Conservation (phyloP, 2,329 filamentous ascomycete genomes). For the Colletotrichum sansevieriae region DNA sequence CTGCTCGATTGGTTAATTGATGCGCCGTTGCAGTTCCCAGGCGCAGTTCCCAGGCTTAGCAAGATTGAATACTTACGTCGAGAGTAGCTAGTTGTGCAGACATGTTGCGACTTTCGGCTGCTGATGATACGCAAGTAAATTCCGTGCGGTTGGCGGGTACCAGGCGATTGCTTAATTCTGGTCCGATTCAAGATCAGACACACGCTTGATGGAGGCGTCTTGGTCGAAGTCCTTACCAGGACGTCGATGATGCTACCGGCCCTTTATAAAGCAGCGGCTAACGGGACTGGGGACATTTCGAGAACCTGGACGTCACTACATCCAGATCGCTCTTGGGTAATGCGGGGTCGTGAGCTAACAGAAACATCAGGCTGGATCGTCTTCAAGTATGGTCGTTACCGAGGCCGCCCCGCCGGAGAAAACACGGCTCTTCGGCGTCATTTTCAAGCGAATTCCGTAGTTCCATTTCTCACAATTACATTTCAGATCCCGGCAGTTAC, state of each 20-base stretch:
- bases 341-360: constrained; percentile 39
- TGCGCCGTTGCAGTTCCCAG: background rate
- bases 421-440: constrained; percentile 39
- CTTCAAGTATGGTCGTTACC: constrained; percentile 15
- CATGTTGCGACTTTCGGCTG: background rate
- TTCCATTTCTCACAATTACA: background rate
- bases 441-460: background rate
- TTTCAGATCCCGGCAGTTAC: background rate
- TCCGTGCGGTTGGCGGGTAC: no score
- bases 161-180: background rate
- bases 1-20: constrained; percentile 53
- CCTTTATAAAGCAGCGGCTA: constrained; percentile 1
- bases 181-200: background rate
- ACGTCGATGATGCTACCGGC: background rate
- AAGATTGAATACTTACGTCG: constrained; percentile 51
- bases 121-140: no score
- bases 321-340: constrained; percentile 6
- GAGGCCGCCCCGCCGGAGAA: constrained; percentile 35
- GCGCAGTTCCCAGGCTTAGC: background rate
- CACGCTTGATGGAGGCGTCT: background rate
- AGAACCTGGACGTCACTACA: constrained; percentile 32
- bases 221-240: background rate
- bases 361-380: constrained; percentile 25
- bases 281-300: constrained; percentile 9
- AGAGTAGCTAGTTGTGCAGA: constrained; percentile 46